Base-by-base conservation (phyloP, 768 basidiomycete genomes). In the Ramaria rubella region DNA sequence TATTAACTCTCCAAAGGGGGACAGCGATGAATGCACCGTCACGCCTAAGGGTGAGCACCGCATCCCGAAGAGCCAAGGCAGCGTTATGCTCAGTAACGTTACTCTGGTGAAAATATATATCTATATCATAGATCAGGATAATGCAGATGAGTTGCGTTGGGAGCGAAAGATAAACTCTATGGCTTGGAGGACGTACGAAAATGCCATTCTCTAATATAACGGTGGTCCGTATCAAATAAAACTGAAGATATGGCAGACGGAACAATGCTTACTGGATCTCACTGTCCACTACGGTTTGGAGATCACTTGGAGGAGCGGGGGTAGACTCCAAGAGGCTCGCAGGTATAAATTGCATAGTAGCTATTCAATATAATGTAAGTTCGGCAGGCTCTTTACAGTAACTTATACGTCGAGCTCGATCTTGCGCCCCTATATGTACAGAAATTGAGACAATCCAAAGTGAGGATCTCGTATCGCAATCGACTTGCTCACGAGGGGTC, bases 1-100 rank as follows among this genome's bases (percentile, higher is more conserved):
- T 76, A 65, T 90, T 87, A 33, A 90, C 84, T 29, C 84, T 77
- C 65, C 78, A 85, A 26, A 86, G 73, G 7, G 88, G 88, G 1
- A 89, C 88, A 1, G 87, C 88, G 8, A 90, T 80, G 62, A 90
- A 90, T 1, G 87, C 87, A 1, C 87, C 87, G 50, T 88, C 84
- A 15, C 82, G 76, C 27, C 88, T 75, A 48, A 90, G 74, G 5
- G 81, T 76, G 38, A 90, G 73, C 11, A 90, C 81, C 2, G 87
- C 81, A 64, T 90, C 86, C 0, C 86, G 77, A 36, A 90, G 74
- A 42, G 81, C 76, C 2, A 88, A 73, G 1, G 87, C 87, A 23
- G 79, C 82, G 34, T 80, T 74, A 51, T 83, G 81, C 58, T 87
- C 80, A 3, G 75, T 72, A 0, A 75, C 70, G 62, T 86, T 88